Evolutionary conservation across 2,329 filamentous ascomycete genomes (phyloP).

Genomic region (Alternaria ethzedia): DNA sequence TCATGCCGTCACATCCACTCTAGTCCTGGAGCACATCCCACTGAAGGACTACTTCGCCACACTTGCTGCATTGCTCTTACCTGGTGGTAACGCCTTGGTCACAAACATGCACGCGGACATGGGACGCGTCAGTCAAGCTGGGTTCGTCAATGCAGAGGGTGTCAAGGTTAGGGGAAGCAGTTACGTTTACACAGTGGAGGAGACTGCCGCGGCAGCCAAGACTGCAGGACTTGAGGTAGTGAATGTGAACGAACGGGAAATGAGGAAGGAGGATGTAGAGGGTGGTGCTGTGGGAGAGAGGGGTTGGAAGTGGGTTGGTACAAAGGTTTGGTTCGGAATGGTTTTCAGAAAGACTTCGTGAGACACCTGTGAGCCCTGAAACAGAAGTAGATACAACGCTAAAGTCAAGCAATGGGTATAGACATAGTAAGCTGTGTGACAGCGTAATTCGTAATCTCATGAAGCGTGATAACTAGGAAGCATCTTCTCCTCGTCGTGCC

Average conservation of each 20-base stretch:
- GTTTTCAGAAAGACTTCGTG: conserved; percentile 25
- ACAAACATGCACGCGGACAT: conserved; percentile 74
- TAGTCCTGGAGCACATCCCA: conserved; percentile 70
- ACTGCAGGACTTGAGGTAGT: conserved; percentile 40
- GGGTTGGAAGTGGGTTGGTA: conserved; percentile 51
- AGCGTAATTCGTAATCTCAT: background rate
- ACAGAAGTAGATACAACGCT: too few species aligned
- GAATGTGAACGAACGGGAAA: conserved; percentile 33
- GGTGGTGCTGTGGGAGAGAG: conserved; percentile 39
- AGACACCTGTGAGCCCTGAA: too few species aligned
- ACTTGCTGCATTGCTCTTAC: conserved; percentile 50
- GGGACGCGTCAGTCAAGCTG: conserved; percentile 65
- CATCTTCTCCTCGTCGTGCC: background rate
- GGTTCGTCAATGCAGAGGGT: conserved; percentile 62
- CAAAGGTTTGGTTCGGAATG: conserved; percentile 50
- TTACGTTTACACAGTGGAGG: conserved; percentile 61
- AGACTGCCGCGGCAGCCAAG: conserved; percentile 59
- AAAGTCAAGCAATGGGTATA: too few species aligned
- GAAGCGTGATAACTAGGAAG: background rate
- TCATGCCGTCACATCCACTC: conserved; percentile 63
- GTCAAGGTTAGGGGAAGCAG: conserved; percentile 66
- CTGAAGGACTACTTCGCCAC: conserved; percentile 58
- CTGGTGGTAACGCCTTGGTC: conserved; percentile 61
- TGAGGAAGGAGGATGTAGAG: conserved; percentile 40
- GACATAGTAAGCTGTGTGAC: background rate